Base-by-base conservation (phyloP, 768 basidiomycete species). In the Tulasnella sp. region DNA sequence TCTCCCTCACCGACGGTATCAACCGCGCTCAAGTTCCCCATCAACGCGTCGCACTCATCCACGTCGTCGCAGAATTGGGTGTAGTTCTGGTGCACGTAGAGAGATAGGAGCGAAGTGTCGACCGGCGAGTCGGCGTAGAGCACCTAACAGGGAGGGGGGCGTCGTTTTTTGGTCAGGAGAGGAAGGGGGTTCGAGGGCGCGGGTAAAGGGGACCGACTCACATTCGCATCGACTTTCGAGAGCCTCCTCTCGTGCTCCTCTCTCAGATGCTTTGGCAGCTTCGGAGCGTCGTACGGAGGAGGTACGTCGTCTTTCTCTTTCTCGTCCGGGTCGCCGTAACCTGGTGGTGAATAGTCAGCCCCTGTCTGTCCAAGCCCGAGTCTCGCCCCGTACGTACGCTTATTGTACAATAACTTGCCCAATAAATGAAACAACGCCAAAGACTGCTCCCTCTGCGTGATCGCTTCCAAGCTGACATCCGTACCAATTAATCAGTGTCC, bases 61-160 rank as follows among this genome's bases (percentile, higher is more conserved):
- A 94, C 79, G 41, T 89, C 86, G 47, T 84, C 82, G 77, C 92
- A 95, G 77, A 92, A 98, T 71, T 90, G 89, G 0, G 89, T 85
- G 76, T 95, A 94, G 77, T 97, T 98, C 79, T 98, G 95, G 76
- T 99, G 97, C 9, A 95, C 83, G 78, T 98, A 99, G 7, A 96
- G 80, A 2, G 90, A 89, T 74, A 95, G 90, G 1, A 98, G 82
- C 1, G 92, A 92, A 1, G 93, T 88, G 80, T 99, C 97, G 70
- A 98, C 90, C 0, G 96, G 94, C 0, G 91, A 91, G 77, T 94
- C 90, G 0, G 89, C 86, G 77, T 90, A 91, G 3, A 98, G 80
- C 12, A 79, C 78, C 94, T 95, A 73, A 1, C 3, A 6, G 35
- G 62, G n/a, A 26, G n/a, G 2, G 32, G 19, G 1, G n/a, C n/a